These are phyloP conservation scores for Malassezia restricta DNA, from an alignment of 1,284 basidiomycete genomes.

Conservation along the genomic window DNA sequence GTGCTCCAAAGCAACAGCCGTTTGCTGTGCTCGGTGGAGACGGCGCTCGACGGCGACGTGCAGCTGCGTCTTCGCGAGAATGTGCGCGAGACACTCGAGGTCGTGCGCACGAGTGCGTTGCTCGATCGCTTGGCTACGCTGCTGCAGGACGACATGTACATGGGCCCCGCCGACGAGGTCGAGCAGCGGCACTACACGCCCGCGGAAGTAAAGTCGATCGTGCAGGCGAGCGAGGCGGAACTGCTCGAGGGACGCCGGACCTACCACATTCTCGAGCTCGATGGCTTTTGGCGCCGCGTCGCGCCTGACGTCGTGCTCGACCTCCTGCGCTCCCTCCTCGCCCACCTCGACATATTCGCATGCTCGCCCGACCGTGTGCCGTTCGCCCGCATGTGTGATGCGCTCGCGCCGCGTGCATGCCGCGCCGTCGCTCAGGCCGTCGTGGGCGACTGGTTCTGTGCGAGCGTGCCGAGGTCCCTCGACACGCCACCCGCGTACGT, in stretches of 20 bases:
- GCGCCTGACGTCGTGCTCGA: constrained; percentile 18
- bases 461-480: background rate
- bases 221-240: constrained; percentile 35
- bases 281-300: constrained; percentile 29
- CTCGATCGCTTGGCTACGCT: constrained; percentile 27
- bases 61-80: constrained; percentile 25
- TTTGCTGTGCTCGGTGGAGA: constrained; percentile 26
- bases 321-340: constrained; percentile 23
- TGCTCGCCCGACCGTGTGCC: constrained; percentile 25
- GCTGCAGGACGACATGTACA: constrained; percentile 23
- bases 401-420: constrained; percentile 13
- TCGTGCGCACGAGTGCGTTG: constrained; percentile 27
- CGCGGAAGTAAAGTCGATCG: constrained; percentile 30
- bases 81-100: constrained; percentile 29
- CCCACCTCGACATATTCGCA: constrained; percentile 30
- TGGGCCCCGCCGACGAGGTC: constrained; percentile 21
- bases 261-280: constrained; percentile 28
- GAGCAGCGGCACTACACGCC: constrained; percentile 26
- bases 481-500: constrained; percentile 8
- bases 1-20: constrained; percentile 39
- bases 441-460: constrained; percentile 32
- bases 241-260: constrained; percentile 21
- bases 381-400: constrained; percentile 17
- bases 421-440: constrained; percentile 23
- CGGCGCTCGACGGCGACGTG: background rate